Conservation (phyloP, 2,329 filamentous ascomycete genomes). For the Calonectria pseudoturangicola region DNA sequence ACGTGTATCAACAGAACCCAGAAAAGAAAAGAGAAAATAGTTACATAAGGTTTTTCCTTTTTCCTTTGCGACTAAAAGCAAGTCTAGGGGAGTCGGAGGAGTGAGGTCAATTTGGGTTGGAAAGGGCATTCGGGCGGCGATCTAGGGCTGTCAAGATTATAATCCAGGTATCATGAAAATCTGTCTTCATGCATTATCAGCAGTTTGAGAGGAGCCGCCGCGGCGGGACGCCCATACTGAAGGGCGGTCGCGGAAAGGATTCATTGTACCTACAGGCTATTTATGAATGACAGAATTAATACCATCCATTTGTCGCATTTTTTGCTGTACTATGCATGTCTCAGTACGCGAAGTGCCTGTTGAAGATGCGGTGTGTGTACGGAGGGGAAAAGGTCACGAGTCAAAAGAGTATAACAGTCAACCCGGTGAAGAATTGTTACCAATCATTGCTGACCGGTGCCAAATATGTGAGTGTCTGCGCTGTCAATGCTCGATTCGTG, state of each 20-base stretch:
- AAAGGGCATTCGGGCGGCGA: constrained; percentile 50
- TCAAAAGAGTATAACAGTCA: background rate
- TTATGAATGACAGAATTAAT: constrained; percentile 54
- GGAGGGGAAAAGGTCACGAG: background rate
- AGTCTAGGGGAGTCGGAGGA: constrained; percentile 51
- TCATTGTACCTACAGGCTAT: constrained; percentile 50
- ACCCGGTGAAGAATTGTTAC: background rate
- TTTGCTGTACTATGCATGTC: background rate
- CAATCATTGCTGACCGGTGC: constrained; percentile 7
- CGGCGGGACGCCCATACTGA: constrained; percentile 35
- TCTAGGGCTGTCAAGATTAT: constrained; percentile 51
- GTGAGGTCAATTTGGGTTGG: constrained; percentile 52
- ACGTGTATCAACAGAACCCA: constrained; percentile 55
- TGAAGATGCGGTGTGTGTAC: background rate
- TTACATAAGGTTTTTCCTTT: constrained; percentile 53
- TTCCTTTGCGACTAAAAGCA: constrained; percentile 48
- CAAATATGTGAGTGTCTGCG: background rate
- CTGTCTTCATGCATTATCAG: constrained; percentile 48
- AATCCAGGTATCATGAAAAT: constrained; percentile 43
- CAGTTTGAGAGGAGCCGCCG: constrained; percentile 39
- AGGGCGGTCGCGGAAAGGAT: constrained; percentile 39
- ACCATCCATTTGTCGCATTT: constrained; percentile 19
- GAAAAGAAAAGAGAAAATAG: constrained; percentile 55
- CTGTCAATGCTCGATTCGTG: background rate
- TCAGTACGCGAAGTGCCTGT: background rate